Base-by-base conservation (phyloP, 495 filamentous ascomycete species). In the Neurospora sp. region DNA sequence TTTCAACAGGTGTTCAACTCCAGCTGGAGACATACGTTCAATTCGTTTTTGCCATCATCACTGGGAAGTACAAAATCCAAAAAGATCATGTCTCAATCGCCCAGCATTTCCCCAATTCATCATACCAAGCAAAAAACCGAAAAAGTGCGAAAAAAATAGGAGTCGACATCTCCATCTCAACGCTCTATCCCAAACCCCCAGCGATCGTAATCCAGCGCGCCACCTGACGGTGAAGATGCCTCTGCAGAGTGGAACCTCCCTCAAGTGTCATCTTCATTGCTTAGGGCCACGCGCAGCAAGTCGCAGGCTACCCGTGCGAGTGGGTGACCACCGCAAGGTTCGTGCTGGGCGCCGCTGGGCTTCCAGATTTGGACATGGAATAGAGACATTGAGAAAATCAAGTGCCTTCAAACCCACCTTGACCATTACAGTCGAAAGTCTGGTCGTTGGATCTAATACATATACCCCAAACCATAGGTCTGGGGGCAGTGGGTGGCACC, bases 161-260 rank as follows among this genome's bases (percentile, higher is more conserved):
- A 81, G 84, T 85, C 73, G 82, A 79, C 82, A 75, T 81, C 84
- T 78, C 84, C 83, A 83, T 83, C 83, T 84, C 82, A 73, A 75
- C 77, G 71, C 77, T 78, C 75, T 72, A 73, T 82, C 81, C 83
- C 84, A 84, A 83, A 71, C 85, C 82, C 82, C 81, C 75, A 83
- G 83, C 82, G 81, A 80, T 79, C 84, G 85, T 87, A 75, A 81
- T 83, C 82, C 85, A 83, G 78, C 82, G 78, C 81, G 85, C 85
- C 83, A 86, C 78, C 79, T 81, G 84, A 83, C 83, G 84, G 84
- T 81, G 81, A 82, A 83, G 82, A 84, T 80, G 74, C 68, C 83
- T 86, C 83, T 85, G 85, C 84, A 84, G 84, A 83, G 82, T 87
- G 82, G 82, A 77, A 39, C 83, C 83, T 86, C 82, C 78, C 81